Conservation (phyloP, 805 yeast genomes). For the Blastobotrys americana region DNA sequence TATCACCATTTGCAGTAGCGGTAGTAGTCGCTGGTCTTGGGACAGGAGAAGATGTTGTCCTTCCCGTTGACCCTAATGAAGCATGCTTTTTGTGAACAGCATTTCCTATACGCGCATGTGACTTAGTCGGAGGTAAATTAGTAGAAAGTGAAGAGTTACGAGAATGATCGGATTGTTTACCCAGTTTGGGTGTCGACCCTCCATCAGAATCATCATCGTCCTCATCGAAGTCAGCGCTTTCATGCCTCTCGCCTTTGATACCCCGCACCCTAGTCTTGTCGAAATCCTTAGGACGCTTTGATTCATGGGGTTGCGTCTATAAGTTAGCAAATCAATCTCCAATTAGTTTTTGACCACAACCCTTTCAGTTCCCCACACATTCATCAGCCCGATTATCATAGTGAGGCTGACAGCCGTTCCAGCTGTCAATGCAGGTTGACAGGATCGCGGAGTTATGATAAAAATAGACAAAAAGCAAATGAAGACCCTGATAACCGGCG, state of each 20-base stretch:
- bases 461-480: conserved; percentile 1
- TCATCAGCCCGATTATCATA: no score
- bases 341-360: no score
- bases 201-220: conserved; percentile 18
- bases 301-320: conserved; percentile 24
- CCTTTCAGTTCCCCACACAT: no score
- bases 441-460: neutral
- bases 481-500: neutral
- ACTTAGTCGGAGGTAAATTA: neutral
- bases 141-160: neutral
- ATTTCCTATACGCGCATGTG: neutral
- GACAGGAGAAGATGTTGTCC: neutral
- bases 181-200: neutral
- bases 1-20: neutral
- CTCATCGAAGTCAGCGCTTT: conserved; percentile 17
- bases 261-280: conserved; percentile 6
- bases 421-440: neutral
- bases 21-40: neutral
- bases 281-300: conserved; percentile 23
- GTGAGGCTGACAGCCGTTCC: neutral
- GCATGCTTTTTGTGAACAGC: neutral
- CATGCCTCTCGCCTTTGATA: conserved; percentile 3
- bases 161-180: neutral
- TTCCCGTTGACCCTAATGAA: neutral
- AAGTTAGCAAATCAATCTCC: conserved; percentile 8